phyloP scores from a whole-genome alignment of 2,329 filamentous ascomycete species.

The Coniella vitis region DNA sequence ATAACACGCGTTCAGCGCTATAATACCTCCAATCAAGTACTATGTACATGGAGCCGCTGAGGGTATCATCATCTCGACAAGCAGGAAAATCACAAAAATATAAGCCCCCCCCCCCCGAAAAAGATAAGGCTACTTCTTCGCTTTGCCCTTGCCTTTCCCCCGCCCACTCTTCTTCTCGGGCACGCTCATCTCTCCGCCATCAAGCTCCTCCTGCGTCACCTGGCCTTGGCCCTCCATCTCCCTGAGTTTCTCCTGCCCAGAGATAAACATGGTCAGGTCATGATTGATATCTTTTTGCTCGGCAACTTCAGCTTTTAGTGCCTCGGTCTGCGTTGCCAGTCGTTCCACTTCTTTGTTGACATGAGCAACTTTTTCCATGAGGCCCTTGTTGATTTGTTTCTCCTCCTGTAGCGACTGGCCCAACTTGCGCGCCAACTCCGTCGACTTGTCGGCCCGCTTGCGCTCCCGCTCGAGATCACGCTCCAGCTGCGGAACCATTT shows the following conservation, averaged over 20 bases:
- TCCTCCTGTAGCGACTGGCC: conserved; percentile 77
- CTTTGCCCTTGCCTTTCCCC: conserved; percentile 46
- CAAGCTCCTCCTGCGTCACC: conserved; percentile 62
- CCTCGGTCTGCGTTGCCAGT: conserved; percentile 50
- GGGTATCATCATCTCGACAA: too few relatives aligned
- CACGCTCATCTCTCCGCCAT: conserved; percentile 64
- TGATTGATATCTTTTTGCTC: conserved; percentile 82
- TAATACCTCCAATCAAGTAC: too few relatives aligned
- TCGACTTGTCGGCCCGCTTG: conserved; percentile 62
- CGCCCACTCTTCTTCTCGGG: conserved; percentile 42
- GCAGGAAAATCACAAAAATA: too few relatives aligned
- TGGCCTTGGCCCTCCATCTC: conserved; percentile 56
- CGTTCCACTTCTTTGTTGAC: conserved; percentile 56
- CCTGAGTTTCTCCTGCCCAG: conserved; percentile 71
- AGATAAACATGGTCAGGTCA: conserved; percentile 83
- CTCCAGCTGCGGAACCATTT: conserved; percentile 63
- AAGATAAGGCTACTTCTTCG: conserved; percentile 25
- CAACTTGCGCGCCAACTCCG: conserved; percentile 68
- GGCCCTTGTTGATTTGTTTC: conserved; percentile 71
- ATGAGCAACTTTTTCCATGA: conserved; percentile 76
- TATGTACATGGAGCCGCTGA: too few relatives aligned
- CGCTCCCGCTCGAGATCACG: conserved; percentile 64
- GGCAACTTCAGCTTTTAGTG: conserved; percentile 54
- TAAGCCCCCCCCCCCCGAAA: too few relatives aligned
- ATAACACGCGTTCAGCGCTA: too few relatives aligned